These are phyloP conservation scores for Plectosphaerella sp. DNA, from an alignment of 2,329 filamentous ascomycete genomes.

Conservation along the genomic window DNA sequence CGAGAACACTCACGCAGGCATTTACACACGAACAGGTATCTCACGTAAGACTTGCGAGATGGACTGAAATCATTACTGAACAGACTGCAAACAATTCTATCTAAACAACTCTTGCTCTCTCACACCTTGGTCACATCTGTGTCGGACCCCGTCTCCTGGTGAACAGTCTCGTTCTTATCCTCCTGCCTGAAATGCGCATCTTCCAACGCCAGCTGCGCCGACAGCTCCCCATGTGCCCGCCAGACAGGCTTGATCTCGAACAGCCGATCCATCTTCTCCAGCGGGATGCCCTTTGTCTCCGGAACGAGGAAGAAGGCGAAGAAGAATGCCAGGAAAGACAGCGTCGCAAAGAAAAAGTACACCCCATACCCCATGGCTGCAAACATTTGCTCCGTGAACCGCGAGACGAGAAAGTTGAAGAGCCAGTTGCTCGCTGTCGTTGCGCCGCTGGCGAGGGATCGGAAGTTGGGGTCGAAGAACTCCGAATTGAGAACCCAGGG, in stretches of 20 bases:
- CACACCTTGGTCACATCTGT: not conserved
- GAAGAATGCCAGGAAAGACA: conserved; percentile 41
- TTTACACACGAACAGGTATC: too few relatives aligned
- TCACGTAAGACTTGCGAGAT: too few relatives aligned
- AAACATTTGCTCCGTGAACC: conserved; percentile 50
- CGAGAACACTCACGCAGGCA: too few relatives aligned
- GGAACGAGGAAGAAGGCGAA: conserved; percentile 49
- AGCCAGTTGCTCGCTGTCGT: conserved; percentile 56
- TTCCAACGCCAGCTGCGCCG: conserved; percentile 6
- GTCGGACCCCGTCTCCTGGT: conserved; percentile 3
- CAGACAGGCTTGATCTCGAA: conserved; percentile 29
- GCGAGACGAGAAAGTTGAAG: conserved; percentile 49
- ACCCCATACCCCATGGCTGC: conserved; percentile 41
- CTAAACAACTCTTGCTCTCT: not conserved
- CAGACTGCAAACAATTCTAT: too few relatives aligned
- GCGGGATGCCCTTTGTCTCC: conserved; percentile 47
- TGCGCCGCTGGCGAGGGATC: conserved; percentile 49
- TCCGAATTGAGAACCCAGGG: conserved; percentile 59
- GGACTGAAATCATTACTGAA: too few relatives aligned
- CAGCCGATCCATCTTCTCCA: conserved; percentile 45
- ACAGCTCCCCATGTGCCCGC: conserved; percentile 7
- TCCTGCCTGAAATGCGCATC: conserved; percentile 8
- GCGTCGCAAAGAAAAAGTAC: conserved; percentile 49
- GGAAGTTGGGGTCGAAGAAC: conserved; percentile 47
- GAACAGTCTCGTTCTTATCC: conserved; percentile 4